A percentile compares a stretch with the other conserved stretches of the same genome.
Evolutionary conservation across 805 yeast genomes (phyloP).

Genomic region (Schwanniomyces yamadae): DNA sequence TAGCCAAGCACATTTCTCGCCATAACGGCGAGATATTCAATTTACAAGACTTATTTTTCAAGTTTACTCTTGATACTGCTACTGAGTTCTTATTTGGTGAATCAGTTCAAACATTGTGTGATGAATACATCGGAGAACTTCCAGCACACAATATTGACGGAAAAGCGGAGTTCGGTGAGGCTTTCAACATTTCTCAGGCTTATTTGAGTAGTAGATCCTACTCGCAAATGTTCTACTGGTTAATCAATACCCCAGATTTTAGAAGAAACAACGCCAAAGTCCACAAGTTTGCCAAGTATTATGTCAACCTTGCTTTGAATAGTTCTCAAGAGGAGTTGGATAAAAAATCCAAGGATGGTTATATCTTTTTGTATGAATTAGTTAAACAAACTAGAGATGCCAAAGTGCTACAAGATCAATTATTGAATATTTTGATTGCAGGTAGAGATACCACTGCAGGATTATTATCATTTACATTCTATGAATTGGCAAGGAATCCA

Average conservation of each 20-base stretch:
- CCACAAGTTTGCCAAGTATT: conserved; percentile 28
- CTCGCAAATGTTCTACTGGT: conserved; percentile 29
- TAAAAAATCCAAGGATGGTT: conserved; percentile 25
- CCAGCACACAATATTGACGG: conserved; percentile 22
- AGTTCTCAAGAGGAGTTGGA: conserved; percentile 29
- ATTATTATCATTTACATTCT: conserved; percentile 26
- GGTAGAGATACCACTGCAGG: conserved; percentile 40
- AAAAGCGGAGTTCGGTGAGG: conserved; percentile 17
- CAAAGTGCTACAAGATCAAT: conserved; percentile 35
- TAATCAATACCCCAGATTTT: conserved; percentile 30
- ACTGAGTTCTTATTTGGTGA: conserved; percentile 43
- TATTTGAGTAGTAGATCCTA: conserved; percentile 31
- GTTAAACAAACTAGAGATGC: conserved; percentile 37
- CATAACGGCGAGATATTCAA: conserved; percentile 24
- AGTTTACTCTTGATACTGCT: conserved; percentile 39
- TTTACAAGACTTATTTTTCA: conserved; percentile 33
- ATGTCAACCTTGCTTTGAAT: conserved; percentile 30
- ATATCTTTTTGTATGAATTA: conserved; percentile 38
- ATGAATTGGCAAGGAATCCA: conserved; percentile 33
- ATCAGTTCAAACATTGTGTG: conserved; percentile 26
- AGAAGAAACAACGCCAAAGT: conserved; percentile 30
- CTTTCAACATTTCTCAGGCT: conserved; percentile 37
- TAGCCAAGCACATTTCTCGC: conserved; percentile 21
- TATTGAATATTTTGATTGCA: conserved; percentile 38
- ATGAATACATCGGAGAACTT: conserved; percentile 19